A percentile compares a stretch with the other conserved stretches of the same genome.
phyloP scores from a whole-genome alignment of 2,329 filamentous ascomycete species.

The Fusarium abutilonis region DNA sequence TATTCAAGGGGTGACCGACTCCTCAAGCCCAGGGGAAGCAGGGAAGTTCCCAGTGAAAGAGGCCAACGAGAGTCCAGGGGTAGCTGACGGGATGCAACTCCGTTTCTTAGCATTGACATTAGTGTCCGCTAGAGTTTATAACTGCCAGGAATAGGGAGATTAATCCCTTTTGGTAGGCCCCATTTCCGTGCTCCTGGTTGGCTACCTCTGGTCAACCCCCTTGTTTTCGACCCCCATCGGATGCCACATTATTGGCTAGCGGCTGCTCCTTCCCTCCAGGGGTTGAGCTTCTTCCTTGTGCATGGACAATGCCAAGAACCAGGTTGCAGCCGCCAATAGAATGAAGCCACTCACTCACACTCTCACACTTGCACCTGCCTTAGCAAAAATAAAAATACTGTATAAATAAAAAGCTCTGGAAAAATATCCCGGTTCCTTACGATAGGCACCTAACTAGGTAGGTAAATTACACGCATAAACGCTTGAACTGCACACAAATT shows the following conservation, averaged over 20 bases:
- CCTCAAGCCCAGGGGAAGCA: conserved; percentile 11
- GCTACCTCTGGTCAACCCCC: conserved; percentile 2
- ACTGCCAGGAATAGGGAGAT: conserved; percentile 29
- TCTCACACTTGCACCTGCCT: background rate
- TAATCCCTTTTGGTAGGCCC: conserved; percentile 18
- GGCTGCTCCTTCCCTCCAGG: conserved; percentile 3
- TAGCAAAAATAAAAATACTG: too few species aligned
- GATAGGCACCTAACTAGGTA: too few species aligned
- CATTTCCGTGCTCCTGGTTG: conserved; percentile 21
- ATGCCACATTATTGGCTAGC: conserved; percentile 18
- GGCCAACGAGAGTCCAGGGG: conserved; percentile 29
- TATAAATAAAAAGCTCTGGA: conserved; percentile 21
- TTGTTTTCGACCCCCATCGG: conserved; percentile 20
- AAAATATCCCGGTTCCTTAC: background rate
- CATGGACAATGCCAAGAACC: conserved; percentile 20
- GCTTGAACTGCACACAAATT: background rate
- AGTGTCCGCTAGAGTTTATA: conserved; percentile 10
- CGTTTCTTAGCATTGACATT: conserved; percentile 1
- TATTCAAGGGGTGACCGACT: conserved; percentile 15
- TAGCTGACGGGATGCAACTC: conserved; percentile 5
- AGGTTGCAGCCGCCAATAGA: conserved; percentile 2
- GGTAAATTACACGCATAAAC: background rate
- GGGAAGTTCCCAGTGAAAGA: conserved; percentile 18
- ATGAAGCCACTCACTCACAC: conserved; percentile 6
- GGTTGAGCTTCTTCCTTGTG: background rate